A percentile compares a stretch with the other conserved stretches of the same genome.
phyloP scores from a whole-genome alignment of 345 rosid species.

The Camelina laxa region DNA sequence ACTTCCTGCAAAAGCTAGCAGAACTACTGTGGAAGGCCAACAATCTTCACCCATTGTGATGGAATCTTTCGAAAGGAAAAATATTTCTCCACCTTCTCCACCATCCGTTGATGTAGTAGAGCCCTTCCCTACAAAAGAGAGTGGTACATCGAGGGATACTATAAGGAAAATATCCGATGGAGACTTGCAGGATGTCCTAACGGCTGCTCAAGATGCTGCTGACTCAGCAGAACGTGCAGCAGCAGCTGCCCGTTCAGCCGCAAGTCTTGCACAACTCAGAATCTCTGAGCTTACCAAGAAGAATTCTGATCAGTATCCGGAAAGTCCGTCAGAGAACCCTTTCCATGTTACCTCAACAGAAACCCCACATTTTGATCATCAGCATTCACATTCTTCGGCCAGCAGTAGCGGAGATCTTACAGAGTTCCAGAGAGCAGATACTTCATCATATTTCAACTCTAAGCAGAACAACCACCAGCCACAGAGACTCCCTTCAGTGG shows the following conservation, averaged over 20 bases:
- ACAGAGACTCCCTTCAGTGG: constrained; percentile 40
- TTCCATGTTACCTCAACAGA: constrained; percentile 49
- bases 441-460: constrained; percentile 44
- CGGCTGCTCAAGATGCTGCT: constrained; percentile 92
- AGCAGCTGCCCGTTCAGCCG: constrained; percentile 91
- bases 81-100: constrained; percentile 32
- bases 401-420: constrained; percentile 57
- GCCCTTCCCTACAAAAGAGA: constrained; percentile 27
- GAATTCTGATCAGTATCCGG: constrained; percentile 49
- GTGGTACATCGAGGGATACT: constrained; percentile 31
- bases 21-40: constrained; percentile 51
- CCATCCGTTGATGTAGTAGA: constrained; percentile 26
- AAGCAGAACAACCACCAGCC: constrained; percentile 39
- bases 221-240: constrained; percentile 92
- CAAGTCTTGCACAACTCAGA: constrained; percentile 87
- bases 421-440: constrained; percentile 37
- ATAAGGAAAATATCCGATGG: constrained; percentile 52
- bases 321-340: constrained; percentile 61
- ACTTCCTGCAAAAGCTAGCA: constrained; percentile 34
- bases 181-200: constrained; percentile 83
- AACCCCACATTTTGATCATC: constrained; percentile 36
- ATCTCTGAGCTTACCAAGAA: constrained; percentile 69
- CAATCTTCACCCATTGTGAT: constrained; percentile 62
- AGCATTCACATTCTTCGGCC: constrained; percentile 46
- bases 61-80: constrained; percentile 34